Percentiles rank a stretch among this genome's conserved stretches.
These are phyloP conservation scores for Fusarium sororula DNA, from an alignment of 2,329 filamentous ascomycete species.

Conservation along the genomic window DNA sequence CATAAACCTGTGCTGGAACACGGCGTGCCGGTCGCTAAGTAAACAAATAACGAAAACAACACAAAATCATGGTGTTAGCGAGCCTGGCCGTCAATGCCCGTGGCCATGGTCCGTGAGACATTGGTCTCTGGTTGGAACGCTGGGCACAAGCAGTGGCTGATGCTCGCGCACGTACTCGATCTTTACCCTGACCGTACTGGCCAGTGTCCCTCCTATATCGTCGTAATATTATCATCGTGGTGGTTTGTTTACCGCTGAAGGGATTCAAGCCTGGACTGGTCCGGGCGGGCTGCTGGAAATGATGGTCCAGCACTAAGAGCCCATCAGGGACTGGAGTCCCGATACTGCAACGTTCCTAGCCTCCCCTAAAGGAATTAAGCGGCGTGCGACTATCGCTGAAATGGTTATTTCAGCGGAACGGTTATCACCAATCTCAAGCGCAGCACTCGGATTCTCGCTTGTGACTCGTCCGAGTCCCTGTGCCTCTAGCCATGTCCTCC, in stretches of 20 bases:
- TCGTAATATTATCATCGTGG: conserved; percentile 7
- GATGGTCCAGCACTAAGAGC: conserved; percentile 33
- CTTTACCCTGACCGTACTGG: conserved; percentile 16
- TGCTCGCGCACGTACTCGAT: conserved; percentile 25
- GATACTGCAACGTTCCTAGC: conserved; percentile 23
- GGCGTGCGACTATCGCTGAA: conserved; percentile 31
- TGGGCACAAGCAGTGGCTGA: conserved; percentile 33
- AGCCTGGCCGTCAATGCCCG: conserved; percentile 20
- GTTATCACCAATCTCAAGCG: conserved; percentile 43
- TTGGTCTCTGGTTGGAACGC: conserved; percentile 22
- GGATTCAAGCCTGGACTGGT: conserved; percentile 29
- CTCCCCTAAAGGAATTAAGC: conserved; percentile 30
- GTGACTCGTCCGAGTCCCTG: conserved; percentile 35
- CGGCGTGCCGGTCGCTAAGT: conserved; percentile 19
- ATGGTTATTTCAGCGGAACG: conserved; percentile 31
- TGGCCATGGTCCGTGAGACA: conserved; percentile 35
- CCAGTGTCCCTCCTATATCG: conserved; percentile 11
- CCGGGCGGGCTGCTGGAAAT: conserved; percentile 33
- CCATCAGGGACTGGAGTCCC: conserved; percentile 26
- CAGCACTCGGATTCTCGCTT: conserved; percentile 39
- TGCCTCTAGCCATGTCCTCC: conserved; percentile 23
- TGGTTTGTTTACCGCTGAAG: conserved; percentile 21
- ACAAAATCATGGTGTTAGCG: conserved; percentile 7
- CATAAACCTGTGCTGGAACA: conserved; percentile 17
- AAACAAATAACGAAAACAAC: conserved; percentile 42